Base-by-base conservation (phyloP, 2,329 filamentous ascomycete genomes). In the Aspergillus ruber region DNA sequence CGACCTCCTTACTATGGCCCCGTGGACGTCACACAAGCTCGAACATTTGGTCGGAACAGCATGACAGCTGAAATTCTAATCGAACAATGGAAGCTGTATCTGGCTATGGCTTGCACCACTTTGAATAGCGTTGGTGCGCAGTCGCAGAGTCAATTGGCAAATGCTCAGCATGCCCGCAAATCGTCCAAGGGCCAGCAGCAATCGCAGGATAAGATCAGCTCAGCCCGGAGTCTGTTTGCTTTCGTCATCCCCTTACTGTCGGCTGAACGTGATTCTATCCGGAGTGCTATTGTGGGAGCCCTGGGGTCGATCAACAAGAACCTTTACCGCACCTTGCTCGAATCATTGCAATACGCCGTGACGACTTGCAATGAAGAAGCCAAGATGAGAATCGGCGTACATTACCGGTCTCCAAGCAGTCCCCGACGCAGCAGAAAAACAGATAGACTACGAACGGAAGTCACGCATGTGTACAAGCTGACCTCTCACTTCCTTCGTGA, bases 31-130 rank as follows among this genome's bases (percentile, higher is more conserved):
- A 55, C 61, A 6, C 67, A 69, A 35, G 63, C 58, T 43, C 75
- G 63, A 49, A 68, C 55, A 53, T 59, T 58, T 60, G 73, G 50
- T 61, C 73, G 56, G 75, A 82, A 62, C 78, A 50, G 83, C 79
- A 49, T 85, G 1, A 86, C 90, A 15, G 87, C 90, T 0, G 90
- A 95, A 58, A 83, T 95, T 18, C 77, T 96, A 48, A 83, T 98
- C 49, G 94, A 97, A 67, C 93, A 98, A 65, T 98, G 91, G 91
- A 97, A 96, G 68, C 75, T 97, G 2, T 97, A 97, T 65, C 77
- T 98, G 21, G 90, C 96, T 47, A 96, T 98, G 71, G 93, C 91
- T 8, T 98, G 94, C 69, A 95, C 91, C 8, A 97, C 93, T 0
- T 76, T 98, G 48, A 90, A 88, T 33, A 93, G 93, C 56, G 81